These are phyloP conservation scores for Salix exigua DNA, from an alignment of 345 rosid species.

Conservation along the genomic window DNA sequence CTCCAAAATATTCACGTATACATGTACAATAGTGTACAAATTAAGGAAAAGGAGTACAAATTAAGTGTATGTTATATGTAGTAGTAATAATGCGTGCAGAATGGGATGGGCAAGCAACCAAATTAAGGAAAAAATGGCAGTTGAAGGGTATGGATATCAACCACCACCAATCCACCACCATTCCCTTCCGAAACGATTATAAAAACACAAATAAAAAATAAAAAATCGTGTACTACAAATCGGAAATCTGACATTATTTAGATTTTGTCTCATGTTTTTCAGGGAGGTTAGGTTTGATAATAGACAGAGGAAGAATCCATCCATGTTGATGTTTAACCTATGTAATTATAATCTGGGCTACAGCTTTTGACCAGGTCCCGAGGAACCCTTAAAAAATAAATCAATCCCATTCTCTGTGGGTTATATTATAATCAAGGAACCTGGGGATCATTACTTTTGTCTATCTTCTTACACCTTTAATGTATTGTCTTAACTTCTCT, in stretches of 20 bases:
- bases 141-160: slow-evolving; percentile 39
- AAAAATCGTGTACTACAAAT: not conserved
- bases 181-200: slow-evolving; percentile 3
- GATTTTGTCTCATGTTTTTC: not conserved
- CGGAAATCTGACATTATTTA: not conserved
- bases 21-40: too few species aligned
- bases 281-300: not conserved
- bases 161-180: slow-evolving; percentile 18
- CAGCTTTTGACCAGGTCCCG: slow-evolving; percentile 33
- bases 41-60: too few species aligned
- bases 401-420: slow-evolving; percentile 2
- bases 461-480: not conserved
- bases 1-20: too few species aligned
- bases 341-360: not conserved
- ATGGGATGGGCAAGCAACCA: slow-evolving; percentile 40
- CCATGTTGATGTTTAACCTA: not conserved
- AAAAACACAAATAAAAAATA: not conserved
- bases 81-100: not conserved
- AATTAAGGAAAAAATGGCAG: slow-evolving; percentile 40
- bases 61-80: too few species aligned
- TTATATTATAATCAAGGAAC: slow-evolving; percentile 29
- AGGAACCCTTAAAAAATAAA: slow-evolving; percentile 2
- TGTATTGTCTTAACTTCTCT: too few species aligned
- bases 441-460: slow-evolving; percentile 26
- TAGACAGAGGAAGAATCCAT: not conserved